phyloP scores from a whole-genome alignment of 2,329 filamentous ascomycete genomes.

The Grosmannia penicillata region DNA sequence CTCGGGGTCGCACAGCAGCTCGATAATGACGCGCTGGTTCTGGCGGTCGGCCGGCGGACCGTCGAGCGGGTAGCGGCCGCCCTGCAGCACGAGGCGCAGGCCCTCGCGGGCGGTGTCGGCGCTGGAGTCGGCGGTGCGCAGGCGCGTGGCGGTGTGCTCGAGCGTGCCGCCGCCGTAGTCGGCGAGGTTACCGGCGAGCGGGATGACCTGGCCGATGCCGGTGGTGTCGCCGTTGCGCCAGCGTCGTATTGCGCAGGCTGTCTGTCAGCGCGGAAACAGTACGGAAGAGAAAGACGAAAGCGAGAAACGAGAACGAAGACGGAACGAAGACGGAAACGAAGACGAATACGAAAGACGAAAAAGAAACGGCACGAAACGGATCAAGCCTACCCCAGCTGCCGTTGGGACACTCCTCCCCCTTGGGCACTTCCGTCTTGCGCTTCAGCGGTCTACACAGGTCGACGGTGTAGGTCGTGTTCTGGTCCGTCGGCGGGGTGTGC shows the following conservation, averaged over 20 bases:
- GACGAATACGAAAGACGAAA: no score
- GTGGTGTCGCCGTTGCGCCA: conserved; percentile 32
- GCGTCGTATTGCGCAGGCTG: conserved; percentile 64
- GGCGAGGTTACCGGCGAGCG: conserved; percentile 60
- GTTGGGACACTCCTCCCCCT: conserved; percentile 48
- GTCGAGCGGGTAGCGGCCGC: conserved; percentile 38
- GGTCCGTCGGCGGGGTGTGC: conserved; percentile 34
- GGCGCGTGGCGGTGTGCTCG: conserved; percentile 49
- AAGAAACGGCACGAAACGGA: neutral
- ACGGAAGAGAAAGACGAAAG: neutral
- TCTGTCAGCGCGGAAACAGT: no score
- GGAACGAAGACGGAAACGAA: neutral
- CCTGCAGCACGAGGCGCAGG: conserved; percentile 50
- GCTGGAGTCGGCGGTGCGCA: conserved; percentile 50
- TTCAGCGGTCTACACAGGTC: conserved; percentile 60
- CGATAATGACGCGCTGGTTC: conserved; percentile 62
- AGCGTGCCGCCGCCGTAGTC: conserved; percentile 42
- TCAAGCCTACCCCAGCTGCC: conserved; percentile 46
- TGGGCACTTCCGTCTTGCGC: conserved; percentile 39
- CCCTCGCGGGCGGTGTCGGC: conserved; percentile 57
- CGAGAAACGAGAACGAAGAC: neutral
- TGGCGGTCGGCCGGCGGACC: conserved; percentile 30
- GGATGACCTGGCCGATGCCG: conserved; percentile 41
- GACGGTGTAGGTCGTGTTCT: conserved; percentile 69
- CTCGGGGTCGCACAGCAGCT: conserved; percentile 67